A percentile compares a stretch with the other conserved stretches of the same genome.
Evolutionary conservation across 2,329 filamentous ascomycete species (phyloP).

Genomic region (Monosporascus sp.): DNA sequence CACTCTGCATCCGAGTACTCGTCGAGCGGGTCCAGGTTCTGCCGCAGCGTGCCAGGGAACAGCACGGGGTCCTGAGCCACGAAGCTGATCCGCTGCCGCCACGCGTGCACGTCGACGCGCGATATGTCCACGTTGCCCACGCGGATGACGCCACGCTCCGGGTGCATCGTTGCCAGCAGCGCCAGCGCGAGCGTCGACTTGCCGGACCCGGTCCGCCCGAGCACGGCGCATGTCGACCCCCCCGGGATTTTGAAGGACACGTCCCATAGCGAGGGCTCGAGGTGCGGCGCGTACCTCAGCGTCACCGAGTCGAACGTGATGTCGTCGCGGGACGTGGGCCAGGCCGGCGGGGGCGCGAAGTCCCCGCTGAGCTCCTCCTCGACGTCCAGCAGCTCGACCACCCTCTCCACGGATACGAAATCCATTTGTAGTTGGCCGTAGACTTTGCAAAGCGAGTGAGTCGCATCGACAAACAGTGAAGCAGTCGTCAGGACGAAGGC

Average conservation of each 20-base stretch:
- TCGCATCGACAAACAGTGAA: constrained; percentile 62
- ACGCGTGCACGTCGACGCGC: constrained; percentile 46
- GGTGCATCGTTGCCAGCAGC: constrained; percentile 51
- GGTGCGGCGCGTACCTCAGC: constrained; percentile 71
- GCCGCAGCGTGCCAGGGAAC: constrained; percentile 52
- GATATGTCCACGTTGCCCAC: constrained; percentile 52
- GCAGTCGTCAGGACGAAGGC: constrained; percentile 79
- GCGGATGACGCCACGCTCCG: constrained; percentile 43
- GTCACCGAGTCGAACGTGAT: constrained; percentile 74
- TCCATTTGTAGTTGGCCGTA: constrained; percentile 88
- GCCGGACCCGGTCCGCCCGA: constrained; percentile 79
- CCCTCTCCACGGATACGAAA: constrained; percentile 83
- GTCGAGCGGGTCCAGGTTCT: constrained; percentile 64
- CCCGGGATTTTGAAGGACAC: constrained; percentile 69
- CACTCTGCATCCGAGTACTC: constrained; percentile 51
- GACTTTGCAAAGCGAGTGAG: constrained; percentile 68
- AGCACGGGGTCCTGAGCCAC: constrained; percentile 61
- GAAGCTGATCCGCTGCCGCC: constrained; percentile 55
- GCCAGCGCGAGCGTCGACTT: constrained; percentile 71
- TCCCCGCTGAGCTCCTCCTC: constrained; percentile 68
- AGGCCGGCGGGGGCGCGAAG: constrained; percentile 65
- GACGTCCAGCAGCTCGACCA: constrained; percentile 74
- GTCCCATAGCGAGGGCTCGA: constrained; percentile 66
- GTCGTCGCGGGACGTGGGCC: constrained; percentile 68
- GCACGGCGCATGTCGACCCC: constrained; percentile 58